Base-by-base conservation (phyloP, 768 basidiomycete genomes). In the Lactarius vividus region DNA sequence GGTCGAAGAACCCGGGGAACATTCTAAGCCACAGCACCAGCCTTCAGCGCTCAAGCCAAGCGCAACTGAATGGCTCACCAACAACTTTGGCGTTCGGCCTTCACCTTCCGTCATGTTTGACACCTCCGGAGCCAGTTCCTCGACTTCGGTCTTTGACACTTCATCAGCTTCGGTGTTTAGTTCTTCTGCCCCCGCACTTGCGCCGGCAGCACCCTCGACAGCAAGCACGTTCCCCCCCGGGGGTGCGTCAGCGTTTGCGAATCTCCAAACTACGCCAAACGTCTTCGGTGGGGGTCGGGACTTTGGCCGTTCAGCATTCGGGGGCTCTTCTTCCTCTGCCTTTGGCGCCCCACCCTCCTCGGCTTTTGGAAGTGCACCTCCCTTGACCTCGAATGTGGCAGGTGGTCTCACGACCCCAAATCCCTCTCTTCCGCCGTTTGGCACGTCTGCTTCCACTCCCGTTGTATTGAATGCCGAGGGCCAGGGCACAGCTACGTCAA, bases 21-120 rank as follows among this genome's bases (percentile, higher is more conserved):
- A 65, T 23, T 18, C 62, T 6, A 65, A 61, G 10, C 37, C 60
- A n/a, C 67, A 71, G 10, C 59, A 71, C 20, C 73, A 71, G 29
- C 26, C 57, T 2, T 4, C 56, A 4, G n/a, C 62, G 11, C 59
- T 62, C 69, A 73, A 73, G 75, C 72, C 72, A 57, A 72, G 70
- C 66, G 73, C 71, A 57, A 74, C 73, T 60, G 77, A 72, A 67
- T 77, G 73, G 77, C 70, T 69, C 59, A 76, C 69, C 66, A 78
- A 69, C 57, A 73, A 72, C 40, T 76, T 77, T 65, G 75, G 75
- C 26, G 57, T 70, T 4, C 67, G 67, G 53, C 75, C 77, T 29
- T 67, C 75, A 4, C 66, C 69, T 16, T 64, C 59, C 5, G 62
- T 62, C 28, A 55, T 68, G 39, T 63, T 70, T 13, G 72, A 65